phyloP scores from a whole-genome alignment of 345 rosid genomes.

The Lenwebbia sp. region DNA sequence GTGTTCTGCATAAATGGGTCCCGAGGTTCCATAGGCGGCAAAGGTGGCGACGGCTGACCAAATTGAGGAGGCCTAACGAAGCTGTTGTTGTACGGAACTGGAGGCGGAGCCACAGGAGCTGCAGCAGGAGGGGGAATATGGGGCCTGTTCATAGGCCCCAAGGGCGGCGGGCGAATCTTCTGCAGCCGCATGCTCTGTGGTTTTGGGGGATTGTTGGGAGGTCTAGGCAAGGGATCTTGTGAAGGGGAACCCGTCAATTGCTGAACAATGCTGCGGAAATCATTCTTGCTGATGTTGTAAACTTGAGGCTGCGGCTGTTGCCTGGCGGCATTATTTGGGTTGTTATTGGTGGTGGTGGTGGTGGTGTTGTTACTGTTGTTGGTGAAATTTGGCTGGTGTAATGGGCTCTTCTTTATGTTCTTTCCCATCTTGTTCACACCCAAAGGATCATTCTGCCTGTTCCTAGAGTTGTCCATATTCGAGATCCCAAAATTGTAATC shows the following conservation, averaged over 20 bases:
- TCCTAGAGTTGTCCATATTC: conserved; percentile 70
- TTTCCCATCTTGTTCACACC: conserved; percentile 84
- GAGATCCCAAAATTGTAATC: background rate
- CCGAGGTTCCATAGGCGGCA: conserved; percentile 9
- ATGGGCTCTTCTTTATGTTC: conserved; percentile 76
- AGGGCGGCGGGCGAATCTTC: conserved; percentile 75
- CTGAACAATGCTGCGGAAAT: conserved; percentile 82
- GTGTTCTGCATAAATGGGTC: conserved; percentile 27
- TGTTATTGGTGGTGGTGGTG: conserved; percentile 9
- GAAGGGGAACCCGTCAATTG: conserved; percentile 88
- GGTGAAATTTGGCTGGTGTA: conserved; percentile 60
- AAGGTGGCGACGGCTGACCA: conserved; percentile 34
- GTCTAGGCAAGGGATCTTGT: conserved; percentile 62
- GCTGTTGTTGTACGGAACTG: conserved; percentile 8
- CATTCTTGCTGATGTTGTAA: conserved; percentile 89
- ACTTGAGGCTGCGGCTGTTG: conserved; percentile 86
- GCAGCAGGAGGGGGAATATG: conserved; percentile 25
- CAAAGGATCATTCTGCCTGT: conserved; percentile 57
- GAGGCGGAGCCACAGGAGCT: conserved; percentile 19
- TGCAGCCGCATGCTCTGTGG: conserved; percentile 76
- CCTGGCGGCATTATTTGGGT: conserved; percentile 21
- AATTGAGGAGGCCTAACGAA: conserved; percentile 21
- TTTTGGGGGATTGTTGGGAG: conserved; percentile 62
- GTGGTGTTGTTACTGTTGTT: conserved; percentile 11
- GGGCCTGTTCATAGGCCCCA: conserved; percentile 57